phyloP scores from a whole-genome alignment of 306 rosid species.

The Amphicarpaea edgeworthii region DNA sequence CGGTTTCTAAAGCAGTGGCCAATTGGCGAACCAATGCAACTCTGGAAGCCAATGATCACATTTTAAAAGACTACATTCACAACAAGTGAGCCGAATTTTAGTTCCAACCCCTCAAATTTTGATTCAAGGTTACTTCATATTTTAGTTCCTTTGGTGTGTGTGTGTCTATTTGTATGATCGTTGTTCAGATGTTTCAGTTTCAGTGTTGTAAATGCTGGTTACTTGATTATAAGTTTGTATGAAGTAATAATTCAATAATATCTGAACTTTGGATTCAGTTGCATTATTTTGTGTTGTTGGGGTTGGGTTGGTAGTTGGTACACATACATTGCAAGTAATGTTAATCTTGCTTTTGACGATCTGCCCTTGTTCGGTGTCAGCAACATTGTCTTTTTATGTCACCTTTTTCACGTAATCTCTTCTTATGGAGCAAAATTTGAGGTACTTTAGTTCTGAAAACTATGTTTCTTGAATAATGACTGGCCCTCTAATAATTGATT shows the following conservation, averaged over 20 bases:
- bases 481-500: neutral
- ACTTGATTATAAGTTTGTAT: slow-evolving; percentile 5
- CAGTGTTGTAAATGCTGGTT: slow-evolving; percentile 10
- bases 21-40: slow-evolving; percentile 75
- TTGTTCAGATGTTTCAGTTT: neutral
- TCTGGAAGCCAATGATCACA: slow-evolving; percentile 46
- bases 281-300: slow-evolving; percentile 4
- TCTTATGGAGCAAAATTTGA: neutral
- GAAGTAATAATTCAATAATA: neutral
- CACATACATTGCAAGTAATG: neutral
- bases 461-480: neutral
- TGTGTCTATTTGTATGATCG: neutral
- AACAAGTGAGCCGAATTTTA: slow-evolving; percentile 48
- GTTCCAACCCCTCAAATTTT: neutral
- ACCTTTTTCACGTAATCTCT: neutral
- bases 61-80: slow-evolving; percentile 62
- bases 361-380: neutral
- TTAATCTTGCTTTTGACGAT: neutral
- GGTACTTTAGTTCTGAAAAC: neutral
- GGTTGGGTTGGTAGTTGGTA: no score
- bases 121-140: slow-evolving; percentile 1
- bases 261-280: slow-evolving; percentile 22
- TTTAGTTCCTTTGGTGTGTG: neutral
- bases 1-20: slow-evolving; percentile 70
- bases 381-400: neutral